phyloP scores from a whole-genome alignment of 106 monocot species.

The Hemerocallis citrina region DNA sequence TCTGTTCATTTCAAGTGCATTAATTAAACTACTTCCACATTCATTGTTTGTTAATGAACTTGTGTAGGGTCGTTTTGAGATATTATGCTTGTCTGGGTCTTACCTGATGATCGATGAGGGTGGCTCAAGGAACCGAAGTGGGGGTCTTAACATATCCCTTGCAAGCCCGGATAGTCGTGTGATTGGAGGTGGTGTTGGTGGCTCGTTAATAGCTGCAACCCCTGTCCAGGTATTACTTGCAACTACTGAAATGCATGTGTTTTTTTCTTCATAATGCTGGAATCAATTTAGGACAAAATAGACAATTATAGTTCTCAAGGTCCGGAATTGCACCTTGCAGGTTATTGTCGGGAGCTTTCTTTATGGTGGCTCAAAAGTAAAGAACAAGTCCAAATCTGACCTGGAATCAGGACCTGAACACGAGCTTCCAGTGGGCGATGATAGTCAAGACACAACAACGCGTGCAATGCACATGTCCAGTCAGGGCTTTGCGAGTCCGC shows the following conservation, averaged over 20 bases:
- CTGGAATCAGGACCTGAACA: conserved; percentile 12
- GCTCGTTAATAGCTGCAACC: conserved; percentile 30
- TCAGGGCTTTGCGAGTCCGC: conserved; percentile 7
- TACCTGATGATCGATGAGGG: conserved; percentile 22
- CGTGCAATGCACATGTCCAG: background rate
- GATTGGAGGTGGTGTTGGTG: conserved; percentile 34
- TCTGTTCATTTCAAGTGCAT: background rate
- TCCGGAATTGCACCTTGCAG: conserved; percentile 19
- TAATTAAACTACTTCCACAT: background rate
- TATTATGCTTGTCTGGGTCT: conserved; percentile 37
- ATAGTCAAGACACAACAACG: background rate
- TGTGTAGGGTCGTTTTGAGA: conserved; percentile 48
- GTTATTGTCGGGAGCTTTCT: conserved; percentile 79
- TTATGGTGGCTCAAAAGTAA: conserved; percentile 46
- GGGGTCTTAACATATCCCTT: conserved; percentile 31
- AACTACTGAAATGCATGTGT: background rate
- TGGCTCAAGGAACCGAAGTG: conserved; percentile 19
- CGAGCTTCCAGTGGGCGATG: conserved; percentile 11
- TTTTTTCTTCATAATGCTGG: background rate
- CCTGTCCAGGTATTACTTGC: conserved; percentile 33
- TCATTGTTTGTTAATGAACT: background rate
- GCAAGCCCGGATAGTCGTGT: conserved; percentile 27
- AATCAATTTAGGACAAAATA: background rate
- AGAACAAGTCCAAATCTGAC: conserved; percentile 23
- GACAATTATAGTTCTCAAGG: background rate